Evolutionary conservation across 2,329 filamentous ascomycete species (phyloP).

Genomic region (Ilyonectria sp.): DNA sequence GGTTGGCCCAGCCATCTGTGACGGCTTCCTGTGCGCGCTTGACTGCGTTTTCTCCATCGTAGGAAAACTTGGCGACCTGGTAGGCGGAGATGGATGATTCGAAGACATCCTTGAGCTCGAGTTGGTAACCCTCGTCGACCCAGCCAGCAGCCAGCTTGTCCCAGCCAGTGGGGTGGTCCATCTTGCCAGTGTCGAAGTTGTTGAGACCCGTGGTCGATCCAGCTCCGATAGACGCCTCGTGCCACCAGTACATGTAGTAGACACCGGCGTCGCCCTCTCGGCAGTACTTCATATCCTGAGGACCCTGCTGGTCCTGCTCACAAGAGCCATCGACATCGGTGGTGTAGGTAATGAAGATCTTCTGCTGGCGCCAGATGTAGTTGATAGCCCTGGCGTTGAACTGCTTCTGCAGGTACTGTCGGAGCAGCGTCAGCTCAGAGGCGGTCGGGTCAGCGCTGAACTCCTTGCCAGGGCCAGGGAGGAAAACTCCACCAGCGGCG

Average conservation of each 20-base stretch:
- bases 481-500: conserved; percentile 7
- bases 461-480: conserved; percentile 7
- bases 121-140: conserved; percentile 7
- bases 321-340: conserved; percentile 16
- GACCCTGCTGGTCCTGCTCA: conserved; percentile 13
- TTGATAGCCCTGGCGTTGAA: conserved; percentile 21
- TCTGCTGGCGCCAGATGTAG: conserved; percentile 17
- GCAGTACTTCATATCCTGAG: conserved; percentile 22
- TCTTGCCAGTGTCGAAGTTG: conserved; percentile 12
- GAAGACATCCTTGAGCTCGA: conserved; percentile 9
- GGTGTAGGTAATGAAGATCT: conserved; percentile 21
- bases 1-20: conserved; percentile 13
- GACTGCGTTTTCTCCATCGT: conserved; percentile 5
- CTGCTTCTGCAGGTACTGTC: conserved; percentile 21
- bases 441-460: neutral
- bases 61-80: conserved; percentile 6
- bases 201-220: conserved; percentile 8
- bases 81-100: conserved; percentile 10
- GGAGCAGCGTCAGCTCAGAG: conserved; percentile 8
- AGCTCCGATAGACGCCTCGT: conserved; percentile 9
- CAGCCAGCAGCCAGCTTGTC: conserved; percentile 19
- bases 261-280: conserved; percentile 7
- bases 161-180: conserved; percentile 8
- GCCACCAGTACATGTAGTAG: conserved; percentile 22
- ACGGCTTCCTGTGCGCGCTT: conserved; percentile 2